Percentiles rank a stretch among this genome's conserved stretches.
phyloP scores from a whole-genome alignment of 2,329 filamentous ascomycete genomes.

The Pseudogymnoascus sp. region DNA sequence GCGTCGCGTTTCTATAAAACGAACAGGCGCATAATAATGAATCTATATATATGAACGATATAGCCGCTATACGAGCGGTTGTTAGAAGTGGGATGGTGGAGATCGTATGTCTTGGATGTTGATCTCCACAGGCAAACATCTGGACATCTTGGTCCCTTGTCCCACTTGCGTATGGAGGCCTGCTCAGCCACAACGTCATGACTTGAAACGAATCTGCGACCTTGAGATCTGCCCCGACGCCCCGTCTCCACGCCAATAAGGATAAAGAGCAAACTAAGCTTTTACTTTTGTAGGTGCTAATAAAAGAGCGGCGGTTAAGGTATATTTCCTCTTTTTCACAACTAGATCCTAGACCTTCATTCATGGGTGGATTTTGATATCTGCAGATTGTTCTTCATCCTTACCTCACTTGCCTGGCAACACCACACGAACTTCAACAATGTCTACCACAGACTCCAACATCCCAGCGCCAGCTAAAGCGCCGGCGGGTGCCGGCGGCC shows the following conservation, averaged over 20 bases:
- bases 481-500: not conserved
- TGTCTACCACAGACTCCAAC: not conserved
- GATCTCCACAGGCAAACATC: not conserved
- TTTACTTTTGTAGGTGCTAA: not conserved
- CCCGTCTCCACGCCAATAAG: not conserved
- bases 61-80: not conserved
- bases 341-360: not conserved
- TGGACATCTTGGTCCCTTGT: not conserved
- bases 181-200: slow-evolving; percentile 9
- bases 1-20: not conserved
- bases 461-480: not conserved
- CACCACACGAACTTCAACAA: not conserved
- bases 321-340: not conserved
- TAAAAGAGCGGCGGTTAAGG: not conserved
- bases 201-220: slow-evolving; percentile 8
- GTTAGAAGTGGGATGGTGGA: not conserved
- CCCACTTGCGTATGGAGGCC: not conserved
- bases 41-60: slow-evolving; percentile 1
- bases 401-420: not conserved
- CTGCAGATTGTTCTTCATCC: not conserved
- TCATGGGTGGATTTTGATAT: not conserved
- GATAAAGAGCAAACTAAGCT: slow-evolving; percentile 1
- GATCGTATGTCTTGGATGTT: not conserved
- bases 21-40: not conserved
- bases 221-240: not conserved